Conservation (phyloP, 2,329 filamentous ascomycete genomes). For the Cladophialophora exuberans region DNA sequence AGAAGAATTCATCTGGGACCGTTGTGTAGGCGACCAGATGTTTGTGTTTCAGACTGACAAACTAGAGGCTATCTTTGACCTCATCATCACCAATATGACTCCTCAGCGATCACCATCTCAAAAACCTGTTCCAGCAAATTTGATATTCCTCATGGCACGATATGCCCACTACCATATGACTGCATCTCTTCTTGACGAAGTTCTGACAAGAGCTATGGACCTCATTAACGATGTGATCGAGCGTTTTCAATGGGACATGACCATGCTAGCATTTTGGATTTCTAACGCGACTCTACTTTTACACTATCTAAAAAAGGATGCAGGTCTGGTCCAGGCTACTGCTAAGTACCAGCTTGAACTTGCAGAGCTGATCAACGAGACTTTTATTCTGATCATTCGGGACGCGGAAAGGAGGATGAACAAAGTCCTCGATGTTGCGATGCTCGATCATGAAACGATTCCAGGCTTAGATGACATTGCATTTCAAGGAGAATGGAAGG, state of each 20-base stretch:
- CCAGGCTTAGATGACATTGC: slow-evolving; percentile 95
- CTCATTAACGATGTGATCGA: slow-evolving; percentile 97
- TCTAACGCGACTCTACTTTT: slow-evolving; percentile 94
- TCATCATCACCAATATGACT: slow-evolving; percentile 97
- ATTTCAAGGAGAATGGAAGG: slow-evolving; percentile 98
- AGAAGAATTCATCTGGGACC: slow-evolving; percentile 94
- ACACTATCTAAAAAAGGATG: slow-evolving; percentile 95
- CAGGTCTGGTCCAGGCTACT: slow-evolving; percentile 77
- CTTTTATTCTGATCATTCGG: slow-evolving; percentile 95
- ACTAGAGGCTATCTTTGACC: slow-evolving; percentile 86
- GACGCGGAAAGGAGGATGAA: slow-evolving; percentile 95
- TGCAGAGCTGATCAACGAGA: slow-evolving; percentile 94
- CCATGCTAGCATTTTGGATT: slow-evolving; percentile 97
- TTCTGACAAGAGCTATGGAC: slow-evolving; percentile 85
- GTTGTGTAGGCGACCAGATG: slow-evolving; percentile 97
- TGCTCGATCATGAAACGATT: slow-evolving; percentile 98
- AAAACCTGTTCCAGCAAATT: slow-evolving; percentile 95
- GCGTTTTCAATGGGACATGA: slow-evolving; percentile 98
- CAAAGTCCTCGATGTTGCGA: slow-evolving; percentile 88
- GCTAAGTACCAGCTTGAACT: slow-evolving; percentile 90
- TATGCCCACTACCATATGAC: slow-evolving; percentile 98
- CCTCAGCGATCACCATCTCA: slow-evolving; percentile 94
- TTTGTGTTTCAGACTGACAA: slow-evolving; percentile 98
- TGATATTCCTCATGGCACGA: slow-evolving; percentile 91
- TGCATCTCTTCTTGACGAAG: slow-evolving; percentile 75